phyloP scores from a whole-genome alignment of 2,329 filamentous ascomycete species.

The Penicillium janthinellum region DNA sequence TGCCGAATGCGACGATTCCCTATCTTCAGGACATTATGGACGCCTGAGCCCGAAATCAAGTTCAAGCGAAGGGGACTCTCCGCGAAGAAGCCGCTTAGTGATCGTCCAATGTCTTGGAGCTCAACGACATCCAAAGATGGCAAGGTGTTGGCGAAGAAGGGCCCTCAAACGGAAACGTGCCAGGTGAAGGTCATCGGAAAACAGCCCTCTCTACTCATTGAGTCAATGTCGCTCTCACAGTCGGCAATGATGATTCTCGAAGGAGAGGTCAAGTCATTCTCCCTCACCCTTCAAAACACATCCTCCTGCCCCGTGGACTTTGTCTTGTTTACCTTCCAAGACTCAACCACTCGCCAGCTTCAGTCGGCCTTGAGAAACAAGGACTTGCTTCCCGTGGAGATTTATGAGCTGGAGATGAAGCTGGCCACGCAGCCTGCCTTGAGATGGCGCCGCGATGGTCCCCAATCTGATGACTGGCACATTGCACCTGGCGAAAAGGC shows the following conservation, averaged over 20 bases:
- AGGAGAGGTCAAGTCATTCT: slow-evolving; percentile 78
- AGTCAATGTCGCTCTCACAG: slow-evolving; percentile 76
- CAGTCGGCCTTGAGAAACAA: slow-evolving; percentile 74
- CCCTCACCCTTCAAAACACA: slow-evolving; percentile 76
- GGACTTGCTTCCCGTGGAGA: slow-evolving; percentile 74
- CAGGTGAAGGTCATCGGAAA: slow-evolving; percentile 73
- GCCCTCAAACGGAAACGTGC: slow-evolving; percentile 39
- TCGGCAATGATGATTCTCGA: slow-evolving; percentile 90
- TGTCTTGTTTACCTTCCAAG: slow-evolving; percentile 83
- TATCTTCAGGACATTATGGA: slow-evolving; percentile 78
- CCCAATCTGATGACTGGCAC: slow-evolving; percentile 53
- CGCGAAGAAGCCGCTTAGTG: slow-evolving; percentile 54
- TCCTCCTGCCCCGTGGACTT: slow-evolving; percentile 79
- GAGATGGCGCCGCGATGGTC: slow-evolving; percentile 54
- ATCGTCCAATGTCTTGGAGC: slow-evolving; percentile 51
- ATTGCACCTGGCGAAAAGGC: slow-evolving; percentile 69
- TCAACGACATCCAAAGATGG: slow-evolving; percentile 44
- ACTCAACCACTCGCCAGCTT: slow-evolving; percentile 78
- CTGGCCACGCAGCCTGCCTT: slow-evolving; percentile 72
- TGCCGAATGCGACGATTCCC: slow-evolving; percentile 83
- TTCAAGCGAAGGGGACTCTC: slow-evolving; percentile 73
- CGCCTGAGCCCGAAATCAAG: slow-evolving; percentile 67
- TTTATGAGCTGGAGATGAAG: slow-evolving; percentile 84
- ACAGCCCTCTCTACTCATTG: slow-evolving; percentile 76
- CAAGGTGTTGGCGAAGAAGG: slow-evolving; percentile 36